Evolutionary conservation across 495 filamentous ascomycete species (phyloP), one percentile per base, ranked within the genome.

Genomic region (Neurospora terricola): DNA sequence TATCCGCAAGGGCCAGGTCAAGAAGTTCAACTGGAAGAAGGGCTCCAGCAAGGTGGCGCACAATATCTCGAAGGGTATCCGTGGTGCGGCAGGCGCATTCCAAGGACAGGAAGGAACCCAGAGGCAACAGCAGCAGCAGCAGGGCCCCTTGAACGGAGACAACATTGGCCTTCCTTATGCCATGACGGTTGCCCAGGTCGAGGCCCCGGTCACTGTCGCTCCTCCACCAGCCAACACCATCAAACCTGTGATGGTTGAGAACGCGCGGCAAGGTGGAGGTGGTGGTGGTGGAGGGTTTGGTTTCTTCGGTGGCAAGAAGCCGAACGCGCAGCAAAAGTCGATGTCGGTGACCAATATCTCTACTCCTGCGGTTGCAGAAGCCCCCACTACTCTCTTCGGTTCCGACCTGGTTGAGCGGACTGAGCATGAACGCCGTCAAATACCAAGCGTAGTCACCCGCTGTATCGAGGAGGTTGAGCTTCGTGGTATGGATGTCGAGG

Each of bases 21-120:
- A 94, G 83, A 97, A 97, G 80, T 97, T 97, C 84, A 96, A 96
- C 82, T 98, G 96, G 95, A 97, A 97, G 87, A 97, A 96, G 81
- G 94, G 94, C 37, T 92, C 93, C 34, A 93, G 96, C 81, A 92
- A 91, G 48, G 90, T 98, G 71, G 94, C 94, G 42, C 97, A 98
- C 83, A 94, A 94, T 75, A 93, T 97, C 70, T 90, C 91, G 54
- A 98, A 98, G 83, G 94, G 94, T 45, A 88, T 97, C 77, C 97
- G 96, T 78, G 91, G 91, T 42, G 92, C 93, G 88, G 83, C 90
- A 82, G 81, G 89, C 80, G 73, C 85, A 54, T 86, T 87, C 80
- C 84, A 86, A 72, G 81, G 82, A 71, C 82, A 84, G 70, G 78
- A 84, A 23, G 54, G 54, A 66, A 66, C 23, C 54, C 54, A 66